A percentile compares a stretch with the other conserved stretches of the same genome.
These are phyloP conservation scores for Roridomyces roridus DNA, from an alignment of 768 basidiomycete genomes.

Conservation along the genomic window DNA sequence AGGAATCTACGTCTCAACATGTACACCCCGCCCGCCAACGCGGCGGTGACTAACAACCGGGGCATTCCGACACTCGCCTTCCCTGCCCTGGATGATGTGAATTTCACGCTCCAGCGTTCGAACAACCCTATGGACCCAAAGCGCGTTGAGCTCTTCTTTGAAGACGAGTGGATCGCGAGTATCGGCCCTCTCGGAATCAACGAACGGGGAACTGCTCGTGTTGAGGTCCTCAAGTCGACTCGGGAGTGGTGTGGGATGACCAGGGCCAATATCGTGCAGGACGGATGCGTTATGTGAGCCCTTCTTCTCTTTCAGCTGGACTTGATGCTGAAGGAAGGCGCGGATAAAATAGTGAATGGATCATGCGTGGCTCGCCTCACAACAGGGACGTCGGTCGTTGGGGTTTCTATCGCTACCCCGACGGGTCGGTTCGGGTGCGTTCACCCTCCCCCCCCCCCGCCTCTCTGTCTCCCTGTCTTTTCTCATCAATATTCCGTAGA, in stretches of 20 bases:
- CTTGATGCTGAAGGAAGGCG: not conserved
- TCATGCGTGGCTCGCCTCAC: not conserved
- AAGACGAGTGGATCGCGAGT: not conserved
- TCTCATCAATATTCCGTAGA: not conserved
- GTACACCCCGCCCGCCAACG: no score
- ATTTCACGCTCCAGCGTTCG: slow-evolving; percentile 4
- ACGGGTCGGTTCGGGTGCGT: not conserved
- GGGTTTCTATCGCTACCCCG: not conserved
- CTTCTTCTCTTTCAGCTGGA: not conserved
- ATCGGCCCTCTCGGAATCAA: not conserved
- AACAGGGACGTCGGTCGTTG: not conserved
- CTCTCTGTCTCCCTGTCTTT: not conserved
- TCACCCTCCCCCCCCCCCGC: no score
- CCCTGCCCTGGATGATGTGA: not conserved
- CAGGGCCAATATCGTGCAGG: not conserved
- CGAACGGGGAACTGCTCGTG: no score
- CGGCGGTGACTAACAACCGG: no score
- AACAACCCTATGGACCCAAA: not conserved
- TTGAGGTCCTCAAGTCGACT: not conserved
- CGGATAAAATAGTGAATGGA: slow-evolving; percentile 6
- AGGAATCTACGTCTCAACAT: no score
- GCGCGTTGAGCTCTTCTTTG: not conserved
- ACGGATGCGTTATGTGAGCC: not conserved
- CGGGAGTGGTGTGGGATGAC: not conserved
- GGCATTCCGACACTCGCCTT: no score